A percentile compares a stretch with the other conserved stretches of the same genome.
Evolutionary conservation across 1,284 basidiomycete species (phyloP).

Genomic region (Boletus albobrunnescens): DNA sequence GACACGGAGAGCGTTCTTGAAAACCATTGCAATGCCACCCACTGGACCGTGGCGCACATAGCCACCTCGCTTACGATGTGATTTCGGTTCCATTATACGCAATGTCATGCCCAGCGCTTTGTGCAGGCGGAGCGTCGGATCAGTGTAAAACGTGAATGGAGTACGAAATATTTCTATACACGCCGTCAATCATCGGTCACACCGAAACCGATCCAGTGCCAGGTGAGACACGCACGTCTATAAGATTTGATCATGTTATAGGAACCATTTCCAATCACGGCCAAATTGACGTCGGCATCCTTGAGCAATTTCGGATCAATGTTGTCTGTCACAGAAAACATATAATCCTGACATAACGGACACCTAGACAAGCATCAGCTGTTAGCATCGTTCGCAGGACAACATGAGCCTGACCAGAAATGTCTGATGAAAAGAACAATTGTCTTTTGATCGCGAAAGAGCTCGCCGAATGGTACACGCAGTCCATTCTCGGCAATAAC

Average conservation of each 20-base stretch:
- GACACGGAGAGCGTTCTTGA: conserved; percentile 60
- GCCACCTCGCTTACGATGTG: conserved; percentile 42
- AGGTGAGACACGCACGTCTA: conserved; percentile 42
- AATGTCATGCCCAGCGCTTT: conserved; percentile 72
- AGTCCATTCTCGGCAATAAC: conserved; percentile 68
- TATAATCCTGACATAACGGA: conserved; percentile 80
- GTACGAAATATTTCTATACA: conserved; percentile 54
- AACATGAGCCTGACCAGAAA: conserved; percentile 38
- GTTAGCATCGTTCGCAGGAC: conserved; percentile 7
- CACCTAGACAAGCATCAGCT: conserved; percentile 44
- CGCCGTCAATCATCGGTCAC: neutral
- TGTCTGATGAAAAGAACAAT: conserved; percentile 75
- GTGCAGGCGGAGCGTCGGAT: conserved; percentile 70
- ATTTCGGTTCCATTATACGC: conserved; percentile 39
- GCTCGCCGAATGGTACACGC: conserved; percentile 64
- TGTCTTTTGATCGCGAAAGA: conserved; percentile 63
- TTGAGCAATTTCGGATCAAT: conserved; percentile 53
- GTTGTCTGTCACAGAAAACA: conserved; percentile 58
- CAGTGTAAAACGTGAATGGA: conserved; percentile 70
- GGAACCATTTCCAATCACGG: conserved; percentile 79
- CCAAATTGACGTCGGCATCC: conserved; percentile 50
- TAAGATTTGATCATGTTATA: conserved; percentile 72
- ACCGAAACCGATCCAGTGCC: neutral
- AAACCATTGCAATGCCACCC: conserved; percentile 65
- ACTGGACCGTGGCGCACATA: conserved; percentile 65